Evolutionary conservation across 1,284 basidiomycete species (phyloP), one percentile per base, ranked within the genome.

Genomic region (Ustilago lituana): DNA sequence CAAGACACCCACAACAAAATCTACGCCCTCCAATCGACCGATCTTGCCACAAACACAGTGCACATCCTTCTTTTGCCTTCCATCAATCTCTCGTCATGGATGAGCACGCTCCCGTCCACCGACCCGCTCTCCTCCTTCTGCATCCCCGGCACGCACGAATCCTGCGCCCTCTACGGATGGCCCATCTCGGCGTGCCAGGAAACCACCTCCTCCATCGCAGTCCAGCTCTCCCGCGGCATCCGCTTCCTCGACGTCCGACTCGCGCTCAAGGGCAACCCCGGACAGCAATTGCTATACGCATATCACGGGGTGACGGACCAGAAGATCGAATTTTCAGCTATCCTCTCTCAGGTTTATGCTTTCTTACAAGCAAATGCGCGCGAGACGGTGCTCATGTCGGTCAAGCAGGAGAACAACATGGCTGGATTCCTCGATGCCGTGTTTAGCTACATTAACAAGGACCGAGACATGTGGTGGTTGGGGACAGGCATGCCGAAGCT

Each of bases 111-210:
- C 0, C 74, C 74, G 1, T 51, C 51, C 36, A n/a, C 32, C 15
- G 46, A 48, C 7, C 54, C 47, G 3, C 17, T 78, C 9, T 69
- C 72, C 0, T 41, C 62, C 2, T 36, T 78, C 6, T 67, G 64
- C 35, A 49, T 78, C 3, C 76, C 76, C 0, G 76, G 74, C n/a
- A 75, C 74, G 8, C 76, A 78, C 65, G 69, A 78, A 37, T 51
- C 58, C 4, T 58, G 70, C 14, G 74, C 76, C 0, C 57, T 63
- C 5, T 74, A 62, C 63, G 74, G 76, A 33, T 78, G 63, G 66
- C 74, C 76, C 23, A 57, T 78, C 29, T 69, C 71, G 11, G 37
- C 73, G 0, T 78, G 74, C 46, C 76, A 78, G 33, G 41, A 47
- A 2, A n/a, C 31, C 36, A 38, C 38, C 4, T 47, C 61, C 6